Evolutionary conservation across 768 basidiomycete species (phyloP).

Genomic region (Pulveroboletus sp.): DNA sequence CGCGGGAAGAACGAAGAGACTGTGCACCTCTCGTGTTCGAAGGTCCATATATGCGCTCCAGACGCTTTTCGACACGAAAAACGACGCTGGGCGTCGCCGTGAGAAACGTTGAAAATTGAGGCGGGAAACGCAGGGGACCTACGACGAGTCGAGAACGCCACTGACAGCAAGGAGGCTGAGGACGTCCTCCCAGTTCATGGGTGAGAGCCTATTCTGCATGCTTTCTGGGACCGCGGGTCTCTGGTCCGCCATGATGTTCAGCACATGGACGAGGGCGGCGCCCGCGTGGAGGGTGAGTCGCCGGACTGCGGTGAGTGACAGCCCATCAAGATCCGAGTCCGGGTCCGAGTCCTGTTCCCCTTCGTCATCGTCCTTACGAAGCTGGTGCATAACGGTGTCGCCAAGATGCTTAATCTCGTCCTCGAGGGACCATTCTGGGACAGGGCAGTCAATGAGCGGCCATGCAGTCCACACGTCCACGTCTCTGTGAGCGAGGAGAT

Average conservation of each 20-base stretch:
- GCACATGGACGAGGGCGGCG: conserved; percentile 46
- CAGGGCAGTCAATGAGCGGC: conserved; percentile 67
- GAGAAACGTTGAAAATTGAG: too few relatives aligned
- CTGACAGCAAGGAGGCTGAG: too few relatives aligned
- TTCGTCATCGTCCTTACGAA: conserved; percentile 12
- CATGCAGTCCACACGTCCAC: conserved; percentile 68
- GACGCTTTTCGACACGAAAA: too few relatives aligned
- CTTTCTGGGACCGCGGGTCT: conserved; percentile 53
- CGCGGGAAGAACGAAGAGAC: too few relatives aligned
- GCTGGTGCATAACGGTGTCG: conserved; percentile 31
- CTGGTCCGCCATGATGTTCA: conserved; percentile 53
- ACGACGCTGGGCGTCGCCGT: too few relatives aligned
- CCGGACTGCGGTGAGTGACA: conserved; percentile 27
- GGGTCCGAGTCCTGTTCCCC: conserved; percentile 23
- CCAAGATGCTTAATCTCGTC: conserved; percentile 61
- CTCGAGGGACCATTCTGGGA: conserved; percentile 66
- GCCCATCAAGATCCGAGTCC: conserved; percentile 31
- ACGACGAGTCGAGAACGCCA: too few relatives aligned
- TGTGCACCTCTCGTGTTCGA: too few relatives aligned
- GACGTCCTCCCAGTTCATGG: too few relatives aligned
- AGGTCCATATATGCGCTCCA: too few relatives aligned
- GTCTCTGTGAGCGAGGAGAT: conserved; percentile 37
- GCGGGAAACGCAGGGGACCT: too few relatives aligned
- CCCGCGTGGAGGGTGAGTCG: conserved; percentile 42
- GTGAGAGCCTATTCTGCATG: too few relatives aligned